phyloP scores from a whole-genome alignment of 176 grass and related monocot genomes.

The barley (Hordeum vulgare) region DNA sequence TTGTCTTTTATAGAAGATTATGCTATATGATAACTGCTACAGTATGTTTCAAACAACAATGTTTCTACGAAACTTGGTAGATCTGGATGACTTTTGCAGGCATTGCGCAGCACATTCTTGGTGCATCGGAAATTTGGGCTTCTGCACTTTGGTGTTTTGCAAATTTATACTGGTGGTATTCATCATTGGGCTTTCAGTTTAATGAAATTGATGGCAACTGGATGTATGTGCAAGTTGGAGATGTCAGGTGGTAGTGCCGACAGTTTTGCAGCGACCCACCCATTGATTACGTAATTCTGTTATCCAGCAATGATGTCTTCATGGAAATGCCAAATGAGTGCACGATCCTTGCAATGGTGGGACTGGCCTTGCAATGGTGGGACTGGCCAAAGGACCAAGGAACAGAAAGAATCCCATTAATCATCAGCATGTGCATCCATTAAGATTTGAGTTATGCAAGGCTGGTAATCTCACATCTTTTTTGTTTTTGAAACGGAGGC shows the following conservation, averaged over 20 bases:
- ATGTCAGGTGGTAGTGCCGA: background rate
- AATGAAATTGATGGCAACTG: background rate
- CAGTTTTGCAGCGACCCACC: background rate
- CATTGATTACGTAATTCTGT: background rate
- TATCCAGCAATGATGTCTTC: background rate
- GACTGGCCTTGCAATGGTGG: background rate
- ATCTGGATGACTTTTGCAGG: background rate
- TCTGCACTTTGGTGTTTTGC: background rate
- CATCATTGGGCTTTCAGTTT: background rate
- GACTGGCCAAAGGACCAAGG: background rate
- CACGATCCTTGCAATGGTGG: background rate
- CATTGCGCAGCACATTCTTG: background rate
- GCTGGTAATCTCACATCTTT: background rate
- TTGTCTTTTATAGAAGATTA: too few relatives aligned
- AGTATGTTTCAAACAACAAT: too few relatives aligned
- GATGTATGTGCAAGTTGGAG: conserved; percentile 14
- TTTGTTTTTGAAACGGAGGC: too few relatives aligned
- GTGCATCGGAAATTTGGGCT: background rate
- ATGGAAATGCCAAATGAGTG: background rate
- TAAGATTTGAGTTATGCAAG: background rate
- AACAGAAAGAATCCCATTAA: background rate
- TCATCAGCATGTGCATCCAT: background rate
- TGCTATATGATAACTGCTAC: too few relatives aligned
- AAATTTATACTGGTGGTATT: background rate
- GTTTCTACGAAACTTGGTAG: background rate